These are phyloP conservation scores for Termitomyces sp. DNA, from an alignment of 768 basidiomycete genomes.

Conservation along the genomic window DNA sequence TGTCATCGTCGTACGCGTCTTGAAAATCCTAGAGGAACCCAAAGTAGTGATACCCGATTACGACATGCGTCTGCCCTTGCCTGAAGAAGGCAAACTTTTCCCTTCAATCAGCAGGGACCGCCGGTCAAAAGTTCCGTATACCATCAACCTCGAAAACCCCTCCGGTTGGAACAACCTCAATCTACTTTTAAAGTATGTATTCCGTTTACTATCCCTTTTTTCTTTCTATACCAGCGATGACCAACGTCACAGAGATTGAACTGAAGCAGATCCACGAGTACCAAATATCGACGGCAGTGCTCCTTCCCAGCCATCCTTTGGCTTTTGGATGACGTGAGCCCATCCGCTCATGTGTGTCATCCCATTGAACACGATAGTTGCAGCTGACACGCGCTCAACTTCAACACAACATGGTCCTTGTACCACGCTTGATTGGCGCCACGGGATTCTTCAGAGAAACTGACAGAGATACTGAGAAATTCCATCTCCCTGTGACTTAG, in stretches of 20 bases:
- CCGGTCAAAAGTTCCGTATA: not conserved
- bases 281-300: not conserved
- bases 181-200: not conserved
- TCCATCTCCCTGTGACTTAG: not conserved
- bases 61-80: not conserved
- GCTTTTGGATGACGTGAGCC: not conserved
- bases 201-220: too few species aligned
- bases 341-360: not conserved
- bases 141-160: not conserved
- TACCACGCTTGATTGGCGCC: too few species aligned
- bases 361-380: not conserved
- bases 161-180: not conserved
- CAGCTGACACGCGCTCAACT: not conserved
- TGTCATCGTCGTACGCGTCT: constrained; percentile 1
- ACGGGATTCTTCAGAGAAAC: too few species aligned
- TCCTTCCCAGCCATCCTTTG: not conserved
- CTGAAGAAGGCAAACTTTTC: not conserved
- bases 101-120: not conserved
- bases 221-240: not conserved
- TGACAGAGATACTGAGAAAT: not conserved
- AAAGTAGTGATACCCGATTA: not conserved
- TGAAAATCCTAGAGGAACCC: constrained; percentile 1
- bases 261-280: not conserved
- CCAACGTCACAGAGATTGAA: not conserved
- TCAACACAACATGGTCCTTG: not conserved